These are phyloP conservation scores for Lolium perenne DNA, from an alignment of 176 grass and related monocot species.

Conservation along the genomic window DNA sequence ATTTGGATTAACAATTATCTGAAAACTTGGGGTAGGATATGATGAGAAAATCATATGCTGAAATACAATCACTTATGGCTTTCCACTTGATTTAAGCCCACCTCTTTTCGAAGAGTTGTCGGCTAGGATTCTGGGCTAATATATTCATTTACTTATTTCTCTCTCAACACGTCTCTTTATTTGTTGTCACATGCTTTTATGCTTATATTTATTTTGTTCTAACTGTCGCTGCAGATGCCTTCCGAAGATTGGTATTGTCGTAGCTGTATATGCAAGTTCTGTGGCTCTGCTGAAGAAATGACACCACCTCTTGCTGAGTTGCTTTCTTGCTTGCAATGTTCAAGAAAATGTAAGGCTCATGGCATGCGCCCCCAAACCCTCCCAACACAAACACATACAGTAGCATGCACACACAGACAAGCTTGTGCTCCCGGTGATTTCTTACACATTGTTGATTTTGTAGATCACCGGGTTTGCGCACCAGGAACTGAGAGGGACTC, in stretches of 20 bases:
- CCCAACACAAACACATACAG: background rate
- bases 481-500: conserved; percentile 37
- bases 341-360: conserved; percentile 83
- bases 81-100: conserved; percentile 31
- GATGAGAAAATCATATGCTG: background rate
- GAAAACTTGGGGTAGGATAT: background rate
- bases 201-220: conserved; percentile 43
- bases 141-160: conserved; percentile 24
- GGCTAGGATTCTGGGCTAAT: conserved; percentile 40
- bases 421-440: conserved; percentile 22
- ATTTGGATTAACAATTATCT: conserved; percentile 34
- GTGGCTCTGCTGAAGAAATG: conserved; percentile 61
- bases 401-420: background rate
- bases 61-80: conserved; percentile 13
- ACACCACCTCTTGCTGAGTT: conserved; percentile 46
- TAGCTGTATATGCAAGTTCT: conserved; percentile 91
- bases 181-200: conserved; percentile 31
- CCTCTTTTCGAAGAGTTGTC: conserved; percentile 6
- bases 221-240: conserved; percentile 70
- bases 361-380: background rate
- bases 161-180: background rate
- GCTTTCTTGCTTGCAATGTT: conserved; percentile 78
- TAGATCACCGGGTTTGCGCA: conserved; percentile 82
- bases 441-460: conserved; percentile 46
- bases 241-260: conserved; percentile 85